Evolutionary conservation across 2,329 filamentous ascomycete genomes (phyloP).

Genomic region (Ophiosphaerella korrae): DNA sequence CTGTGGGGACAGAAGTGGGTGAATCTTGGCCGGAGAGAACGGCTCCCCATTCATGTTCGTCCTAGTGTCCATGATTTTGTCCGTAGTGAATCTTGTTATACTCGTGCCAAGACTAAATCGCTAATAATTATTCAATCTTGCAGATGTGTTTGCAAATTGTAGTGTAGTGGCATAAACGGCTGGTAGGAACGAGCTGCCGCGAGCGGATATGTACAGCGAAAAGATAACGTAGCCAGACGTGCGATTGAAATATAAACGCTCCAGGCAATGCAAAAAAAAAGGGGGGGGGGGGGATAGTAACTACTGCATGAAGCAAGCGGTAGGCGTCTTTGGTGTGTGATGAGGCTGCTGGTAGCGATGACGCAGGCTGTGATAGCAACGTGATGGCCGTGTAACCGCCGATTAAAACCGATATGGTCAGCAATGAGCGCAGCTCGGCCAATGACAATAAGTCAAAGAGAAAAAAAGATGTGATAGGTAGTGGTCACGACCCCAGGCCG

Average conservation of each 20-base stretch:
- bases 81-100: constrained; percentile 11
- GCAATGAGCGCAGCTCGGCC: constrained; percentile 42
- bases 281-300: too few species aligned
- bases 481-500: constrained; percentile 30
- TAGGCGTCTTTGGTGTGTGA: constrained; percentile 18
- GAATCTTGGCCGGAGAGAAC: constrained; percentile 41
- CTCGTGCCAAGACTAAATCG: constrained; percentile 16
- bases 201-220: constrained; percentile 22
- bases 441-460: constrained; percentile 21
- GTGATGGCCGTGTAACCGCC: constrained; percentile 19
- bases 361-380: background rate
- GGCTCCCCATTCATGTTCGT: constrained; percentile 35
- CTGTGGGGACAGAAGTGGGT: constrained; percentile 43
- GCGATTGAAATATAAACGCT: constrained; percentile 26
- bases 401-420: constrained; percentile 16
- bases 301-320: constrained; percentile 40
- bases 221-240: constrained; percentile 41
- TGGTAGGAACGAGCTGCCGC: constrained; percentile 5
- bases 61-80: constrained; percentile 30
- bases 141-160: constrained; percentile 6
- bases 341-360: constrained; percentile 11
- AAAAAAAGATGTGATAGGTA: constrained; percentile 15
- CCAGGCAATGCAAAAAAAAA: constrained; percentile 27
- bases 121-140: constrained; percentile 11
- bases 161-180: constrained; percentile 8